Evolutionary conservation across 2,329 filamentous ascomycete genomes (phyloP), one percentile per base, ranked within the genome.

Genomic region (Chaetomium sp.): DNA sequence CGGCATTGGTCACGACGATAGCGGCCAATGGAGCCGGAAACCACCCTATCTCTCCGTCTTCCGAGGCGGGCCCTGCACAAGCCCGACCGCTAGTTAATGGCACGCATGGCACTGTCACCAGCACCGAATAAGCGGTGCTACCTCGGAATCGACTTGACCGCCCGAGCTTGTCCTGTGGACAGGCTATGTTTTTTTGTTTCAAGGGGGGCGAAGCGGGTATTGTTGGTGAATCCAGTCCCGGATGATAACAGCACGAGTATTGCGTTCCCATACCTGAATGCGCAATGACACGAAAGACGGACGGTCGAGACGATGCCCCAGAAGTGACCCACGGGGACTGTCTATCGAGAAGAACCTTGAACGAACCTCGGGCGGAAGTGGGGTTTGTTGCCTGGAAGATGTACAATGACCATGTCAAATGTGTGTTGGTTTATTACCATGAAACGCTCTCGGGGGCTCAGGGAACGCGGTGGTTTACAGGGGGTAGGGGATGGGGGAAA

Each of bases 61-160:
- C 70, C 3, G 70, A 72, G 57, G 50, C 64, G 5, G 70, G 70
- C 16, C 64, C 68, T 9, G 68, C 65, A n/a, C 69, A 72, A 33
- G 70, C 68, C 23, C 69, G 69, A 13, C 67, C 70, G n/a, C 35
- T 73, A 57, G 65, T 72, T 5, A 75, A 75, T 58, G 74, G 74
- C 61, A 65, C 68, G 50, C 70, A 73, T 27, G 67, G 68, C 31
- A 53, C 65, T 56, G 53, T 47, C 12, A 70, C 63, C 55, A 59
- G 42, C 21, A 59, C 50, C 21, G 59, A 66, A 27, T 69, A 67
- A 56, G n/a, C 19, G 21, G 56, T 27, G 45, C 27, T 16, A 25
- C 23, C 4, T 42, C 23, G 16, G 29, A 21, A 31, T 25, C 6
- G 1, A 4, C 9, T 19, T 31, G 31, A 50, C 12, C 25, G 19